Base-by-base conservation (phyloP, 305 asterid genomes). In the Plantago coronopus region DNA sequence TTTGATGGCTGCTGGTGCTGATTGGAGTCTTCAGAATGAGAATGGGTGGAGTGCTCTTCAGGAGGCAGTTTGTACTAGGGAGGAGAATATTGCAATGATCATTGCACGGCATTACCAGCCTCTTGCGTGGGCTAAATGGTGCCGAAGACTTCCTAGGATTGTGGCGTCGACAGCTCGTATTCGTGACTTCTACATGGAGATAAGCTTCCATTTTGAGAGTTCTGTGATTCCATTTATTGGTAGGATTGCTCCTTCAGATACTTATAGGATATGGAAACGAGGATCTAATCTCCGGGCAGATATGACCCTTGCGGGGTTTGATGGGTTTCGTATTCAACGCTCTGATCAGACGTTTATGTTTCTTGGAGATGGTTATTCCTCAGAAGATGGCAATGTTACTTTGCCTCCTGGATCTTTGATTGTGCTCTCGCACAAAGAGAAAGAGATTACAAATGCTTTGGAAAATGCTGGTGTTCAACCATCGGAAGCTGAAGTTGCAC, bases 41-140 rank as follows among this genome's bases (percentile, higher is more conserved):
- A 83, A 83, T 27, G 99, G 99, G 16, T 93, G 99, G 99, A 93
- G 96, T 77, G 96, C 99, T 12, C 95, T 93, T 47, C 99, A 93
- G 73, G 99, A 93, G 85, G 99, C 99, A 18, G 99, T 93, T 54
- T 93, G 99, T 63, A 89, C 94, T n/a, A 70, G 94, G 72, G 97
- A 93, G 77, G 99, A 93, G 73, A 83, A 74, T 71, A 93, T 93
- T 58, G 95, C 99, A 45, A 87, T 89, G 99, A 89, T 89, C 65
- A 93, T 93, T 70, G 97, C 99, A 22, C 66, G 95, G 61, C 91
- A 93, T 65, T 93, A 93, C 69, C 99, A 93, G 81, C 96, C 99
- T 49, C 97, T 93, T 75, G 99, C 97, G 18, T 93, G 99, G 99
- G 99, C 97, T 7, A 93, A 93, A 70, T 93, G 99, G 99, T 93